Base-by-base conservation (phyloP, 495 filamentous ascomycete genomes). In the Penicillium coffeae region DNA sequence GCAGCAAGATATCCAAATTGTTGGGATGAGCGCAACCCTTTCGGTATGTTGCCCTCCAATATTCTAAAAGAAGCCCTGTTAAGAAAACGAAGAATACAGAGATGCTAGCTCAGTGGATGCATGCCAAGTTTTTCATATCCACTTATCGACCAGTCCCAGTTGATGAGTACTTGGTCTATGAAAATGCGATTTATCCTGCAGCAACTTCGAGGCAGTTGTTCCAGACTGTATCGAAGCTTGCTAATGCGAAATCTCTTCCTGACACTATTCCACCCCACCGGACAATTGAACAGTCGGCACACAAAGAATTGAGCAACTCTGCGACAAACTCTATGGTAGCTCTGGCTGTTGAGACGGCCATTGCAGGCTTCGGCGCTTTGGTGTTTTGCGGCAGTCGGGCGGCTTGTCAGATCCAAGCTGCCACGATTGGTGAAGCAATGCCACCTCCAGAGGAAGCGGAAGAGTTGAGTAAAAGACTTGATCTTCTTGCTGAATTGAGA, bases 1-100 rank as follows among this genome's bases (percentile, higher is more conserved):
- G 9, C 84, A 80, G 34, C 78, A 86, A 48, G 69, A 74, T 35
- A 77, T 89, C 20, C 88, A 93, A 54, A 82, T 93, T 19, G 72
- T 91, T 43, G 88, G 84, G 48, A 91, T 91, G 88, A 90, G 88
- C 50, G 88, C 88, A 13, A 91, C 88, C 2, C 63, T 91, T 25
- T 82, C 83, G 36, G 84, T 88, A 68, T 43, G 76, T 50, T 8
- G n/a, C 15, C 8, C 9, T 3, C n/a, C 27, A 20, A 34, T 25
- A 10, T 14, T 10, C 3, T 9, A 14, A 13, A n/a, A 19, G 35
- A n/a, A 36, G 37, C 16, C 12, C 18, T 21, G 37, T 60, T 69
- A 47, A 69, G 38, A n/a, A 1, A 4, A 9, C 1, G 19, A 40
- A 89, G 85, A 90, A 91, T 47, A 82, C 82, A 3, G 68, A 80